Base-by-base conservation (phyloP, 495 filamentous ascomycete genomes). In the Tuber brumale region DNA sequence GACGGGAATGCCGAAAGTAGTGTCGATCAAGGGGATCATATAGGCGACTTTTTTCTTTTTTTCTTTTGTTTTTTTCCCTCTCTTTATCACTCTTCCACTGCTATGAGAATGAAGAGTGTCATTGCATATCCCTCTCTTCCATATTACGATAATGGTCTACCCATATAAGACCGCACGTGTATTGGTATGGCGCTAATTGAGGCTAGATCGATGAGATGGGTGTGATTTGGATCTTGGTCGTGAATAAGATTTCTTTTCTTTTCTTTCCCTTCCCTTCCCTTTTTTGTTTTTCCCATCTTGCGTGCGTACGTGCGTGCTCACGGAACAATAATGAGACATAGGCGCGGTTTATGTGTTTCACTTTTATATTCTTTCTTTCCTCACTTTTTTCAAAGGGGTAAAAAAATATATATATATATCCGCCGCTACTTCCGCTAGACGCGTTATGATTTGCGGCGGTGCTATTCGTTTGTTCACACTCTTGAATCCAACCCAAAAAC, bases 1-100 rank as follows among this genome's bases (percentile, higher is more conserved):
- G 57, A 66, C 57, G 57, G 57, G 57, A 35, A 66, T 66, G 57
- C 35, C 57, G 57, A 66, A 66, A 35, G 57, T 19, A 66, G 27
- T 19, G 57, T 35, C 27, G 57, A 66, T 66, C 57, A 66, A 66
- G 57, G 57, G 57, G 5, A 35, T 31, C 27, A 66, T 18, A 31
- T 31, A 35, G 57, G 57, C 57, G 27, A 35, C 57, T 35, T 66
- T 66, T 66, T 66, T 35, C 6, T 66, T 35, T 35, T 61, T 16
- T n/a, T 10, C 16, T 16, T 16, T 3, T 23, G 0, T 14, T 57
- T 42, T 42, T 42, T 21, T 23, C 19, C 45, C 8, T 16, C 16
- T 35, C 18, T 66, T 66, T 31, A 2, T 66, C 1, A 31, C 14
- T 66, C 0, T 66, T 66, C 14, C 18, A 18, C 51, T 16, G 23